Evolutionary conservation across 331 rosid genomes (phyloP), one percentile per base, ranked within the genome.

Genomic region (Rosa hybrid): DNA sequence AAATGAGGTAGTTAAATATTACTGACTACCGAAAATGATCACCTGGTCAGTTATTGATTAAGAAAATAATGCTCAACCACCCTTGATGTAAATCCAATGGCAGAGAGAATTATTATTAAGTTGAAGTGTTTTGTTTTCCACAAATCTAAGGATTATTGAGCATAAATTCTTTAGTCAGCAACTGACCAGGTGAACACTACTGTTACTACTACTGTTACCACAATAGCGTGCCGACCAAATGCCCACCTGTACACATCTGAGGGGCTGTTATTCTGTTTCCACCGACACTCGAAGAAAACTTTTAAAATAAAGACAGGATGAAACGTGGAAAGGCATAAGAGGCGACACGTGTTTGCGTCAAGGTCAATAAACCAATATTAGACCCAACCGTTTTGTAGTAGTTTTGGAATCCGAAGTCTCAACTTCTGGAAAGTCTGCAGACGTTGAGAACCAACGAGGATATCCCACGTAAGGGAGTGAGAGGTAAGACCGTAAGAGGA

Each of bases 211-310:
- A 13, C 44, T 34, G 39, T 34, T 4, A 12, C 9, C 38, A 23
- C 3, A 20, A 20, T 68, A 18, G 1, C 49, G 60, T 51, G 75
- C 89, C 90, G 76, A 83, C 74, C 71, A 5, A 0, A 6, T 11
- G 45, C 44, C 44, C 45, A 64, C 70, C 7, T 64, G 70, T 64
- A 30, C 3, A 5, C 17, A 3, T 30, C 10, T 16, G 4, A 64
- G 48, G 7, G 72, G 18, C 16, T 4, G 25, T n/a, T n/a, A n/a
- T n/a, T n/a, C n/a, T n/a, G n/a, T 18, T 18, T 2, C 64, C 82
- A 76, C 88, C 87, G 88, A 72, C 86, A 8, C 20, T 0, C 0
- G 5, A 17, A 8, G 34, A 30, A 30, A 16, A 46, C 17, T 45
- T 6, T 50, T 79, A 67, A 67, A 56, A 42, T 2, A 0, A 0